Base-by-base conservation (phyloP, 208 protist species). In the Trypanosoma vivax region DNA sequence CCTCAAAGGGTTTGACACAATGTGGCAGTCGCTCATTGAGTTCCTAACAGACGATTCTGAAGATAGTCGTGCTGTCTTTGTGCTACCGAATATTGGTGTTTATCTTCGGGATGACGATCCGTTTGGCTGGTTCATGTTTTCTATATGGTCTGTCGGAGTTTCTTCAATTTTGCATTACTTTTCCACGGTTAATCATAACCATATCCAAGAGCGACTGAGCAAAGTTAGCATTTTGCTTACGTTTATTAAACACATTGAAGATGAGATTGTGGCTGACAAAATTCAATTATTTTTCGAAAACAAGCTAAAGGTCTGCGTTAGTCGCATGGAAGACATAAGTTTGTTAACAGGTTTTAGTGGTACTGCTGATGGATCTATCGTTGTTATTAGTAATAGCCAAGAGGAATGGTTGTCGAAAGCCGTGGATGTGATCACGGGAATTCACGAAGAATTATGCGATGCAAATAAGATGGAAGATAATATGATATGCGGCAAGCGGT, bases 221-320 rank as follows among this genome's bases (percentile, higher is more conserved):
- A 60, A 14, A 34, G 40, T 58, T 21, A 48, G 48, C 65, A 39
- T 63, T 35, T 9, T n/a, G 64, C 38, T 83, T 50, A 57, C 54
- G n/a, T 51, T 79, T 14, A 65, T 65, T 19, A 48, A 46, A 34
- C 65, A 59, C 23, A 30, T 50, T 28, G 45, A 40, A 13, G 56
- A 61, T 2, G 55, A 54, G 5, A 57, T 29, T 19, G 42, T 66
- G 16, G 59, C 60, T 14, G 76, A 83, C 47, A 59, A 64, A 27
- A 27, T 83, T 25, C 64, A 83, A 18, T 67, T 73, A 48, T 74
- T 73, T 60, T 34, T 68, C 16, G 76, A 83, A 45, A 70, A 65
- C 18, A 70, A 56, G 21, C 29, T 83, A 55, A 76, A 53, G 19
- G 13, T 79, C 31, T 66, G 58, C 29, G 71, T 71, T 4, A 45